Evolutionary conservation across 306 rosid genomes (phyloP).

Genomic region (Rosa chinensis): DNA sequence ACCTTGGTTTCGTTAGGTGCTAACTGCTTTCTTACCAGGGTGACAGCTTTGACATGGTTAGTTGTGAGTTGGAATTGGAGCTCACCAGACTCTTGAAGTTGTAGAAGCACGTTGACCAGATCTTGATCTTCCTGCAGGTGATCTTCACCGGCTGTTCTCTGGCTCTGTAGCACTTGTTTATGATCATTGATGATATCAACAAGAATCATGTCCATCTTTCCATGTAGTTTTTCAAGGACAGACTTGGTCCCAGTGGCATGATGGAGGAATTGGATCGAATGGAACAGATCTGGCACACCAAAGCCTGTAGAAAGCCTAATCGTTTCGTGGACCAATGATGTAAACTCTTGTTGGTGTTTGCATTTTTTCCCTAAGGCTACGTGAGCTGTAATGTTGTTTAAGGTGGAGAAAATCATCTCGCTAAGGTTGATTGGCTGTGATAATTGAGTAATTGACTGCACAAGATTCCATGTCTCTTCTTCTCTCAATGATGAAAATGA

Average conservation of each 20-base stretch:
- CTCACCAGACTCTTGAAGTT: neutral
- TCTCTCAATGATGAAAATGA: constrained; percentile 37
- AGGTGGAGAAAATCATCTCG: too few relatives aligned
- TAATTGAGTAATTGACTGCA: constrained; percentile 17
- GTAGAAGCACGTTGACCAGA: constrained; percentile 14
- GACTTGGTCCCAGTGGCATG: constrained; percentile 7
- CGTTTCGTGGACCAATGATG: neutral
- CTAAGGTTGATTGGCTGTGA: too few relatives aligned
- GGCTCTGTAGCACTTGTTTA: too few relatives aligned
- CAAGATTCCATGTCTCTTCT: constrained; percentile 35
- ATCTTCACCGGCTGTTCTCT: neutral
- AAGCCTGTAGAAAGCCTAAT: constrained; percentile 17
- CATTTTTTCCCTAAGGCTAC: too few relatives aligned
- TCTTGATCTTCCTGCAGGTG: neutral
- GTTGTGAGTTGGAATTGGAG: neutral
- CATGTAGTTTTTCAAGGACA: constrained; percentile 18
- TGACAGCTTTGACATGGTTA: constrained; percentile 12
- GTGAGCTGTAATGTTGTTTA: too few relatives aligned
- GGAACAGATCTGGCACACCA: constrained; percentile 22
- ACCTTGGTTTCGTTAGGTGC: too few relatives aligned
- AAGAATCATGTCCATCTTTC: neutral
- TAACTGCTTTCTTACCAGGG: neutral
- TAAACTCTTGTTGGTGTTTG: too few relatives aligned
- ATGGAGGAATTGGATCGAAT: constrained; percentile 19
- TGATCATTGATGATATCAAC: neutral